Evolutionary conservation across 179 eudicot species (phyloP), one percentile per base, ranked within the genome.

Genomic region (Silene noctiflora): DNA sequence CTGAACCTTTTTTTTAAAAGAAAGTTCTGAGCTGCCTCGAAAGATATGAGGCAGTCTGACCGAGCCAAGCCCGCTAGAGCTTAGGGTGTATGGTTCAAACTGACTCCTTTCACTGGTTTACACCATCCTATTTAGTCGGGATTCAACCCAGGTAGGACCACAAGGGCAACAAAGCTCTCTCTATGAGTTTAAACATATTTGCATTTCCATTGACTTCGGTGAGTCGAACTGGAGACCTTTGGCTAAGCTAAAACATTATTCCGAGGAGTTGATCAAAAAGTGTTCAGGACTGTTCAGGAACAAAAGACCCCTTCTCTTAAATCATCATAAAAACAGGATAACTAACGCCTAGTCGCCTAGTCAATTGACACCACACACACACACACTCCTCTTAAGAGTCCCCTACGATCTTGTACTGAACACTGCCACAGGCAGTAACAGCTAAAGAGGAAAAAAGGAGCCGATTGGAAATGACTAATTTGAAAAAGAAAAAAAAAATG

Each of bases 11-110:
- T 10, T 48, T 53, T 12, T 0, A 64, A 14, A 59, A 21, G 33
- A 73, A 73, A 12, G 76, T 51, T 71, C 48, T 33, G 16, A 53
- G 29, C 21, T 29, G 71, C 22, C 42, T 31, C 19, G 16, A 35
- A 1, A 20, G 2, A 60, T 21, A 9, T 21, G 11, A n/a, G 27
- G 24, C 11, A 8, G 19, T 60, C 56, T 39, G 27, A 60, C 13
- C 16, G 31, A 62, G 17, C 66, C 31, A 62, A 62, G 31, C 66
- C 27, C 20, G 46, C 46, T 39, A 0, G 11, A 39, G 46, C 42
- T 35, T 35, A 35, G 42, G 42, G 8, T 35, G 42, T 35, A 6
- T 35, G 42, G 42, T 35, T 35, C 42, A 35, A 35, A 35, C 7
- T 35, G 42, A 35, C 8, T 6, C 42, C 42, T 35, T 4, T 35